Conservation (phyloP, 2,329 filamentous ascomycete species). For the Venturia asperata region DNA sequence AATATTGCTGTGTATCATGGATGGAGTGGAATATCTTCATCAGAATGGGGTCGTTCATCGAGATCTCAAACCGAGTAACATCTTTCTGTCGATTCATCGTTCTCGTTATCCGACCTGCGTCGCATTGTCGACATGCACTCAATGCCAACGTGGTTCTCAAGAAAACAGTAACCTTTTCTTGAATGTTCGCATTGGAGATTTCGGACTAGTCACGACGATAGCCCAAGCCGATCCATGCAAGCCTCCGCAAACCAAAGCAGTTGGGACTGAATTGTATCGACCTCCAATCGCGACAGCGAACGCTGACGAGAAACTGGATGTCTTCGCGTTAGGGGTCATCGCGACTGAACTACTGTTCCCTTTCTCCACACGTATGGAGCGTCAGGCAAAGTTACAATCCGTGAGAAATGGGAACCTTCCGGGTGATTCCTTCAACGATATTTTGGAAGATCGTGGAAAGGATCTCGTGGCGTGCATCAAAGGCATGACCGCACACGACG, state of each 20-base stretch:
- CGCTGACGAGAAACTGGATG: constrained; percentile 49
- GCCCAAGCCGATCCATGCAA: constrained; percentile 29
- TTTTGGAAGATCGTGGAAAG: background rate
- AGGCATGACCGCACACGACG: constrained; percentile 5
- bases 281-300: constrained; percentile 31
- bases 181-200: constrained; percentile 59
- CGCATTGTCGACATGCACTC: constrained; percentile 40
- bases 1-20: constrained; percentile 52
- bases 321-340: constrained; percentile 56
- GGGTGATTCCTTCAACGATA: background rate
- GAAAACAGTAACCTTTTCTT: constrained; percentile 36
- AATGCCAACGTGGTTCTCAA: constrained; percentile 34
- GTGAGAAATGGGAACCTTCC: constrained; percentile 7
- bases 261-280: constrained; percentile 57
- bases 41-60: constrained; percentile 55
- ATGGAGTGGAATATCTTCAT: constrained; percentile 60
- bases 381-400: background rate
- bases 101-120: constrained; percentile 28
- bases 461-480: constrained; percentile 14
- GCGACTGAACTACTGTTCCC: constrained; percentile 54
- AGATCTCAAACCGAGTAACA: constrained; percentile 62
- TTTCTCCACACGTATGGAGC: constrained; percentile 35
- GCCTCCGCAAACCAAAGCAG: constrained; percentile 32
- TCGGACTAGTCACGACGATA: constrained; percentile 56
- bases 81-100: constrained; percentile 48